phyloP scores from a whole-genome alignment of 257 asterid species.

The Jacaranda copaia region DNA sequence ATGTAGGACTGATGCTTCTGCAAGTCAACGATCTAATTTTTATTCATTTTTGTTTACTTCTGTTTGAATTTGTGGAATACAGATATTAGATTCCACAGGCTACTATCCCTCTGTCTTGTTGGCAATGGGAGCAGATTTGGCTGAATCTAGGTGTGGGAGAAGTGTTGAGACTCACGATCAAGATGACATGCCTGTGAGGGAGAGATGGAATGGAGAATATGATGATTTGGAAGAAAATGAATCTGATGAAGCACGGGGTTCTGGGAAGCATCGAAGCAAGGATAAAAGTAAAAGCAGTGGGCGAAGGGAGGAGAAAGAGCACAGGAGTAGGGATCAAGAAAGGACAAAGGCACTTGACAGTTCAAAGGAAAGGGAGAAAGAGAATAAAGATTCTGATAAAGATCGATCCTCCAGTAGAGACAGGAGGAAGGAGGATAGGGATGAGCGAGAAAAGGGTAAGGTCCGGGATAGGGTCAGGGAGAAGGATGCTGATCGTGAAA shows the following conservation, averaged over 20 bases:
- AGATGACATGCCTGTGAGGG: slow-evolving; percentile 57
- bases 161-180: slow-evolving; percentile 61
- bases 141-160: slow-evolving; percentile 53
- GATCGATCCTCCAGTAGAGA: slow-evolving; percentile 57
- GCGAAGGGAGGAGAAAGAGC: slow-evolving; percentile 72
- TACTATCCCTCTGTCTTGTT: slow-evolving; percentile 1
- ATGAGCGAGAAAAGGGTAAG: slow-evolving; percentile 64
- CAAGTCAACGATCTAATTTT: neutral
- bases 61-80: slow-evolving; percentile 21
- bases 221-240: slow-evolving; percentile 60
- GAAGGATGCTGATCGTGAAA: slow-evolving; percentile 67
- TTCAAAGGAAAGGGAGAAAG: slow-evolving; percentile 62
- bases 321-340: slow-evolving; percentile 73
- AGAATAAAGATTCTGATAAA: slow-evolving; percentile 55
- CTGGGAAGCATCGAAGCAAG: slow-evolving; percentile 64
- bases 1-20: neutral
- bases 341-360: slow-evolving; percentile 47
- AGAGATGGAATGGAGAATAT: slow-evolving; percentile 63
- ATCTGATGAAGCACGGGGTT: slow-evolving; percentile 54
- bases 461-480: slow-evolving; percentile 58
- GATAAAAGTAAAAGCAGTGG: slow-evolving; percentile 68
- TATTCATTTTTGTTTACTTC: neutral
- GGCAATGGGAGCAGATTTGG: slow-evolving; percentile 50
- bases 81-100: slow-evolving; percentile 18
- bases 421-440: slow-evolving; percentile 76